Evolutionary conservation across 495 filamentous ascomycete genomes (phyloP).

Genomic region (Podospora pseudocomata): DNA sequence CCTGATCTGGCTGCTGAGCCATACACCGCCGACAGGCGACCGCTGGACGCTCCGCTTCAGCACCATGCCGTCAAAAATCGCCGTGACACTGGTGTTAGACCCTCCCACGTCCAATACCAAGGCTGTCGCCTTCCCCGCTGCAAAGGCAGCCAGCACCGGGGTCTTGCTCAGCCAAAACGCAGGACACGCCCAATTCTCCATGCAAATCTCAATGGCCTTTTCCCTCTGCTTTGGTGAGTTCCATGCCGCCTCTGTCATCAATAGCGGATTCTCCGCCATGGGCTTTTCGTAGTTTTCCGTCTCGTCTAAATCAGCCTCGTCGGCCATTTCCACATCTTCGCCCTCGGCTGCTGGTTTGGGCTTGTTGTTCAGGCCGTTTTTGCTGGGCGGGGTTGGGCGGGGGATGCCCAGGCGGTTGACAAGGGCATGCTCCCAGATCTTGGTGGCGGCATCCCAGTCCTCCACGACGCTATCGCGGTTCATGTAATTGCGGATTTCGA

Average conservation of each 20-base stretch:
- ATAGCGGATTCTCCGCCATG: slow-evolving; percentile 79
- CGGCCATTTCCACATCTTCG: slow-evolving; percentile 52
- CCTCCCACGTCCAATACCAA: slow-evolving; percentile 91
- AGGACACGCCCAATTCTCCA: slow-evolving; percentile 91
- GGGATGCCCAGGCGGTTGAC: slow-evolving; percentile 73
- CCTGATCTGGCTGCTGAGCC: slow-evolving; percentile 82
- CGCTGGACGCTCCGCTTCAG: slow-evolving; percentile 82
- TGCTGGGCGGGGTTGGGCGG: slow-evolving; percentile 58
- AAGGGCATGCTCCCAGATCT: slow-evolving; percentile 75
- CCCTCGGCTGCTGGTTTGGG: slow-evolving; percentile 17
- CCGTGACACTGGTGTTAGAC: slow-evolving; percentile 83
- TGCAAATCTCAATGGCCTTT: slow-evolving; percentile 87
- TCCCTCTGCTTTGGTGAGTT: slow-evolving; percentile 83
- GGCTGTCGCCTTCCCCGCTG: slow-evolving; percentile 84
- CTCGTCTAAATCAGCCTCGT: slow-evolving; percentile 49
- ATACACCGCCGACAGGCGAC: slow-evolving; percentile 81
- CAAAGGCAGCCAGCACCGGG: slow-evolving; percentile 63
- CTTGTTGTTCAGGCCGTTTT: slow-evolving; percentile 64
- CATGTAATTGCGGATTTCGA: slow-evolving; percentile 88
- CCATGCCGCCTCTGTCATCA: slow-evolving; percentile 95
- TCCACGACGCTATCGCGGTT: slow-evolving; percentile 84
- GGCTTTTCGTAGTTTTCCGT: slow-evolving; percentile 71
- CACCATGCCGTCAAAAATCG: slow-evolving; percentile 90
- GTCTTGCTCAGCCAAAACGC: slow-evolving; percentile 81
- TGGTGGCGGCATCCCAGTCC: slow-evolving; percentile 90